Evolutionary conservation across 495 filamentous ascomycete species (phyloP), one percentile per base, ranked within the genome.

Genomic region (Thermothielavioides terrestris): DNA sequence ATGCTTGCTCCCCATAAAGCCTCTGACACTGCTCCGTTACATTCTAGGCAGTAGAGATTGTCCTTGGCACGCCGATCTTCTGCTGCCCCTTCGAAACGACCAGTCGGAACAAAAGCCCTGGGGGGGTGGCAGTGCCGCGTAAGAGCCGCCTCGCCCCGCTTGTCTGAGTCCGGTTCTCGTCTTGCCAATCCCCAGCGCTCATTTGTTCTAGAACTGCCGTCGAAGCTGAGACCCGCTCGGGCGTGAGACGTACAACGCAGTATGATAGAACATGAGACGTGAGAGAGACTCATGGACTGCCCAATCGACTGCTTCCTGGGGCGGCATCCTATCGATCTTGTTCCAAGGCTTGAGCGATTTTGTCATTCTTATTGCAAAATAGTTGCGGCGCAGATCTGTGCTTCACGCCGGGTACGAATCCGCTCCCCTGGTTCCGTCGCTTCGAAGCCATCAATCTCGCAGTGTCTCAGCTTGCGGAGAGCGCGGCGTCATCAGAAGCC

Each of bases 81-180:
- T 25, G 22, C 8, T 17, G 14, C 22, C 25, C 27, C 41, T 25
- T 17, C 27, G 26, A 36, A 31, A 31, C 27, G 42, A 44, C 21
- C 31, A 21, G 27, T 15, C 22, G 42, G 18, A 27, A 23, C 26
- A 42, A 17, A 11, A 30, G 30, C 4, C 15, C 4, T 14, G 25
- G 17, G 46, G 46, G 37, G 46, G 36, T 49, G 46, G 46, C 46
- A 41, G 46, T 49, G 43, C 20, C 36, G 34, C 34, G 26, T 34
- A 41, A 49, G 46, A 41, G 27, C 46, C 37, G 25, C 46, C 20
- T 26, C 46, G 34, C 38, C 23, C 2, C 23, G 38, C 21, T 10
- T 37, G 1, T 2, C 21, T n/a, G 35, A 17, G 23, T 43, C 25
- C 17, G 8, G 9, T 14, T 17, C 41, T 15, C n/a, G 2, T 21